These are phyloP conservation scores for Leishmania tarentolae DNA, from an alignment of 208 protist species.

Conservation along the genomic window DNA sequence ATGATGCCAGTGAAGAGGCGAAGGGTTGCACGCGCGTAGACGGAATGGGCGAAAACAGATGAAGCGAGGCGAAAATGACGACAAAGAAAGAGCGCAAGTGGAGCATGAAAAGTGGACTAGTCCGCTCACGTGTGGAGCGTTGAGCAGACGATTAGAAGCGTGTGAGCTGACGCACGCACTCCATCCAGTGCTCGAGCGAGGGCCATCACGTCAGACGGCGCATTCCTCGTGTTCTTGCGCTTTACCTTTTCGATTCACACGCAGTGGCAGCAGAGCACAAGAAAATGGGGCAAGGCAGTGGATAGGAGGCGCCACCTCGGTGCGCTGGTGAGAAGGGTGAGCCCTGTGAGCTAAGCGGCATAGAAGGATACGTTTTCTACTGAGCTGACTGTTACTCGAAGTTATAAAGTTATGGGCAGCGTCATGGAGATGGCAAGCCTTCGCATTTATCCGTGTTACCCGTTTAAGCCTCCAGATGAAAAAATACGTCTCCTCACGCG, in stretches of 20 bases:
- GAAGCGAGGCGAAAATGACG: neutral
- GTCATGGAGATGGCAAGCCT: neutral
- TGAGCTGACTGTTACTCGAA: neutral
- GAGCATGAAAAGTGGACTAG: neutral
- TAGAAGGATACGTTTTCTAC: neutral
- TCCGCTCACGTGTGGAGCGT: neutral
- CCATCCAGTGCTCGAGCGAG: neutral
- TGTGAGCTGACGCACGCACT: neutral
- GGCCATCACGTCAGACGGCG: neutral
- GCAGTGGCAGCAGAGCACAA: too few relatives aligned
- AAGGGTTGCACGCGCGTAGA: neutral
- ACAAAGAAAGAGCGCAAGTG: neutral
- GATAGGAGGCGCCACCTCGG: neutral
- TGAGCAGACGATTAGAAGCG: neutral
- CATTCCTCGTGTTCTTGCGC: neutral
- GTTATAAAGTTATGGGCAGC: neutral
- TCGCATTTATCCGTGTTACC: neutral
- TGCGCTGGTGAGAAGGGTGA: neutral
- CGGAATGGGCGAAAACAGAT: too few relatives aligned
- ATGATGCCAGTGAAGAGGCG: neutral
- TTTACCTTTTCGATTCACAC: neutral
- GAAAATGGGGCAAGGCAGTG: neutral
- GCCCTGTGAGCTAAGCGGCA: neutral
- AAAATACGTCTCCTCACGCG: constrained; percentile 22
- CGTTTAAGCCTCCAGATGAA: neutral